Base-by-base conservation (phyloP, 2,329 filamentous ascomycete species). In the Stachybotrys elegans region DNA sequence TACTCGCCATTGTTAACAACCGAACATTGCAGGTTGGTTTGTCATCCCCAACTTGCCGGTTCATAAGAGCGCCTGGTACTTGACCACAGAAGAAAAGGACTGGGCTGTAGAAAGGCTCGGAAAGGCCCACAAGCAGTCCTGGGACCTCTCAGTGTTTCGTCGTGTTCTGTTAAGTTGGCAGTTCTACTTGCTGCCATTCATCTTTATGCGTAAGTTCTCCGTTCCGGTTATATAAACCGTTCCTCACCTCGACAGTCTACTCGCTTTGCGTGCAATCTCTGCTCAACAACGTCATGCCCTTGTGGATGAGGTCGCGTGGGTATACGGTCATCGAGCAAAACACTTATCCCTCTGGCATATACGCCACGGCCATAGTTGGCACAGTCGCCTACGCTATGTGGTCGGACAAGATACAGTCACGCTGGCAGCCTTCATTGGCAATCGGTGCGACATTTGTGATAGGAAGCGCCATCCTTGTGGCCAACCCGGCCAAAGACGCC, bases 271-370 rank as follows among this genome's bases (percentile, higher is more conserved):
- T 71, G 0, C 68, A 71, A 48, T 62, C 62, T 40, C 57, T 71
- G 1, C 50, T 54, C 13, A 72, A 71, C 56, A 71, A 72, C 31
- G 67, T 72, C 5, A 69, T 71, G 56, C 62, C 61, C 20, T 54
- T 70, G 16, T 71, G 68, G 69, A 67, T 72, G 63, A 62, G 62
- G 3, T 69, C 67, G 0, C 60, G 66, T 4, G 68, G 69, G 4
- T 71, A 71, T 47, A 65, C 56, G 4, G 56, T 64, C 3, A 56
- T 70, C 8, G 64, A 72, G 48, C 65, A 72, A 44, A 71, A 72
- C 51, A 70, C 67, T 47, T 71, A 70, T 40, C 69, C 69, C 0
- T 70, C 68, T 0, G 65, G 53, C 1, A 58, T 67, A 14, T 68
- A 70, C 44, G 69, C 62, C 1, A 62, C 62, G 0, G 69, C 65